These are phyloP conservation scores for Rutstroemia sp. DNA, from an alignment of 2,329 filamentous ascomycete species.

Conservation along the genomic window DNA sequence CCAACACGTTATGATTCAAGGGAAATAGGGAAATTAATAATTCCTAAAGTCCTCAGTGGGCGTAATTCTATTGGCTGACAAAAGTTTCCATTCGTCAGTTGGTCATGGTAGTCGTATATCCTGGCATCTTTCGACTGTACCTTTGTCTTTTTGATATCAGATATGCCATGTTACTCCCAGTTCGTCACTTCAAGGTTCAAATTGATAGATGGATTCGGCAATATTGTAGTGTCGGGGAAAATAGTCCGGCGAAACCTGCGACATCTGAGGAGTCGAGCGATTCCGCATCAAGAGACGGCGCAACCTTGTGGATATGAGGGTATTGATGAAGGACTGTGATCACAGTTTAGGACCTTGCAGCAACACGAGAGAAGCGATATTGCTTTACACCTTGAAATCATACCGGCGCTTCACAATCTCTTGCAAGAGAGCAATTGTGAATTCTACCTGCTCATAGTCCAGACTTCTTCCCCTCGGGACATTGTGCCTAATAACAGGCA, in stretches of 20 bases:
- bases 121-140: background rate
- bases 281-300: background rate
- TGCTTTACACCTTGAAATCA: background rate
- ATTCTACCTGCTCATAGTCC: background rate
- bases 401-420: background rate
- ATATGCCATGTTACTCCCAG: background rate
- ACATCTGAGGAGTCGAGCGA: background rate
- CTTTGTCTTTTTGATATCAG: background rate
- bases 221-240: background rate
- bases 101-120: background rate
- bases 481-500: too few species aligned
- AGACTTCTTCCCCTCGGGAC: too few species aligned
- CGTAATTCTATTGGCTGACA: background rate
- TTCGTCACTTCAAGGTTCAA: background rate
- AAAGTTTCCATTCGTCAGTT: background rate
- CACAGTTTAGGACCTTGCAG: background rate
- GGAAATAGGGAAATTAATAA: conserved; percentile 1
- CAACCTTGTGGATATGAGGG: background rate
- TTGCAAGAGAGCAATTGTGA: background rate
- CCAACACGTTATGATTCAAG: background rate
- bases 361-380: background rate
- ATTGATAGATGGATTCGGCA: background rate
- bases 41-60: background rate
- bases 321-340: background rate
- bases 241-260: background rate